phyloP scores from a whole-genome alignment of 83 land plant genomes.

The Diphasiastrum complanatum region DNA sequence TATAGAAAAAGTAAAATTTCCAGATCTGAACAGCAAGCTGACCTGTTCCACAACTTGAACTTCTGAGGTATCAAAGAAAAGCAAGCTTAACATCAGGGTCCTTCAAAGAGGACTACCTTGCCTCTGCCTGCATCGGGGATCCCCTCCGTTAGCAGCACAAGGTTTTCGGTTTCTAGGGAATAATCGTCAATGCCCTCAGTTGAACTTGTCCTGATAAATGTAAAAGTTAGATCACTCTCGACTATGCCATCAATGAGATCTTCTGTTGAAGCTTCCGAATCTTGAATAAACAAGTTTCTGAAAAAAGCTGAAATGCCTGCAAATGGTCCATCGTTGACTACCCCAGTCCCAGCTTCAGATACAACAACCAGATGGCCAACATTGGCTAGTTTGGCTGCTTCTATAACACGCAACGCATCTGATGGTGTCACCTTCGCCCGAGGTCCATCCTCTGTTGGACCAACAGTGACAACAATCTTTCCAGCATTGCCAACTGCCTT shows the following conservation, averaged over 20 bases:
- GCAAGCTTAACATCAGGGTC: no score
- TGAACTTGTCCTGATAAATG: background rate
- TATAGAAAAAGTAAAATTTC: background rate
- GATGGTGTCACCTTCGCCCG: background rate
- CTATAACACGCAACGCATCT: slow-evolving; percentile 5
- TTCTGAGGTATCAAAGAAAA: no score
- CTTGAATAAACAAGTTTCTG: slow-evolving; percentile 5
- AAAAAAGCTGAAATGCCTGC: slow-evolving; percentile 6
- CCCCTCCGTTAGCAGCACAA: slow-evolving; percentile 12
- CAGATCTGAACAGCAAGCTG: background rate
- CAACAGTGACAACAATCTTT: slow-evolving; percentile 6
- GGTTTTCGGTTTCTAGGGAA: background rate
- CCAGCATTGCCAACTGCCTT: slow-evolving; percentile 14
- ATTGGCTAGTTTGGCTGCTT: slow-evolving; percentile 7
- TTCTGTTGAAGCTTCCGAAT: background rate
- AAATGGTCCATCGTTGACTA: background rate
- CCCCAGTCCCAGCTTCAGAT: background rate
- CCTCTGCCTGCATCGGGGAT: slow-evolving; percentile 1
- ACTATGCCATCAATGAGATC: slow-evolving; percentile 1
- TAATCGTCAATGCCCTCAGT: slow-evolving; percentile 8
- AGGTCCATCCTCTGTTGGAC: slow-evolving; percentile 12
- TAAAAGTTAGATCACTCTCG: slow-evolving; percentile 9
- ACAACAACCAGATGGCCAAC: slow-evolving; percentile 13
- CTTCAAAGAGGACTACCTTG: slow-evolving; percentile 1
- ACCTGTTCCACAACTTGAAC: no score